phyloP scores from a whole-genome alignment of 352 stramenopile species.

The Globisporangium abappressorium region DNA sequence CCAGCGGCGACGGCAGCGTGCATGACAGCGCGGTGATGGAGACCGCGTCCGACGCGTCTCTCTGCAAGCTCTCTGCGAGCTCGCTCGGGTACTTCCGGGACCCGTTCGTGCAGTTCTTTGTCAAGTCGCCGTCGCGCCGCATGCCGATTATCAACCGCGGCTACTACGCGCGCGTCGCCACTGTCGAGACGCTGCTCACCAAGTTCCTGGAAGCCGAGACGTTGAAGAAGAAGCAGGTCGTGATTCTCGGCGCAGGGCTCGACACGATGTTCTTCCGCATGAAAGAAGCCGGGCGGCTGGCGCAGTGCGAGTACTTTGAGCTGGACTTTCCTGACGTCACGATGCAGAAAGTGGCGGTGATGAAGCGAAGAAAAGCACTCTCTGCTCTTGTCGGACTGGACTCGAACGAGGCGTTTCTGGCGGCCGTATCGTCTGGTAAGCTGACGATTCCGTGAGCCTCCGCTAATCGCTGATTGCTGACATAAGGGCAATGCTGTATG shows the following conservation, averaged over 20 bases:
- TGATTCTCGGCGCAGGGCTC: constrained; percentile 76
- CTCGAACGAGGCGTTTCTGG: constrained; percentile 40
- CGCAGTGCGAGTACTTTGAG: constrained; percentile 77
- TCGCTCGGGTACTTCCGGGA: constrained; percentile 75
- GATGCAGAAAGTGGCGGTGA: constrained; percentile 75
- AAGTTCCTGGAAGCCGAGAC: constrained; percentile 44
- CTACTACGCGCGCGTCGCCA: constrained; percentile 82
- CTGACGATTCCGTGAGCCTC: not conserved
- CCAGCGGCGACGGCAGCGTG: constrained; percentile 6
- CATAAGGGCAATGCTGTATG: not conserved
- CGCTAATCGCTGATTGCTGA: not conserved
- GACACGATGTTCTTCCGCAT: constrained; percentile 87
- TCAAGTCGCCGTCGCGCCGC: constrained; percentile 75
- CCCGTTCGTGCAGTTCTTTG: constrained; percentile 78
- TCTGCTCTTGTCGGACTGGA: constrained; percentile 40
- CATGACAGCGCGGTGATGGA: constrained; percentile 79
- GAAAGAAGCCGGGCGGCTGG: constrained; percentile 31
- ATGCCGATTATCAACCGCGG: constrained; percentile 90
- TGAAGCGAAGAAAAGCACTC: constrained; percentile 64
- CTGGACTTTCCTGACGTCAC: constrained; percentile 82
- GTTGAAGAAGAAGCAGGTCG: constrained; percentile 57
- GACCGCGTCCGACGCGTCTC: constrained; percentile 77
- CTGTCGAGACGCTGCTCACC: constrained; percentile 65
- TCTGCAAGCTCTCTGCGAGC: constrained; percentile 85
- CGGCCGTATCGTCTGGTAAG: constrained; percentile 47